Percentiles rank a stretch among this genome's conserved stretches.
Evolutionary conservation across 129 eudicot genomes (phyloP).

Genomic region (Oenanthe sinensis): DNA sequence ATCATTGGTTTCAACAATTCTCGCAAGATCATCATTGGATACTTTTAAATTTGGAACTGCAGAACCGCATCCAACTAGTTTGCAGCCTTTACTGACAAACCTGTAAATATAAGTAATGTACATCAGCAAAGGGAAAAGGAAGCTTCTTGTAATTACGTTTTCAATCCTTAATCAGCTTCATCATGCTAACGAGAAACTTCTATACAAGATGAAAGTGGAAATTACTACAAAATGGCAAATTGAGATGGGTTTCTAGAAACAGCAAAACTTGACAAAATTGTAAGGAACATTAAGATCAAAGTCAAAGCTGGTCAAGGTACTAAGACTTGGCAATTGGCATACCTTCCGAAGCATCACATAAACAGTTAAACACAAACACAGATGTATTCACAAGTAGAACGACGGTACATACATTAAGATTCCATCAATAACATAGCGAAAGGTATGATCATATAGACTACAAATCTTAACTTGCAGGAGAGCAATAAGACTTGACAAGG

Average conservation of each 20-base stretch:
- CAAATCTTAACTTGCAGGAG: neutral
- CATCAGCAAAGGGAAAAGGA: neutral
- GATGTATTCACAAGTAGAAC: neutral
- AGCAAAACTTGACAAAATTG: neutral
- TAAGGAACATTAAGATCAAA: neutral
- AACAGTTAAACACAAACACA: neutral
- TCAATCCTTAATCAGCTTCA: neutral
- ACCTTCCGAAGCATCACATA: neutral
- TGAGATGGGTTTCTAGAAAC: neutral
- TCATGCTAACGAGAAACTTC: neutral
- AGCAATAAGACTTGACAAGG: neutral
- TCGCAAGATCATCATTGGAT: constrained; percentile 79
- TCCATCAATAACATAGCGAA: neutral
- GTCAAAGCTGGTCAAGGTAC: neutral
- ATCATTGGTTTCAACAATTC: constrained; percentile 70
- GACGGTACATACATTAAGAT: neutral
- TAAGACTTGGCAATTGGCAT: neutral
- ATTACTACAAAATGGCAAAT: neutral
- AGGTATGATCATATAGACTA: neutral
- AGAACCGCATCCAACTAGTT: constrained; percentile 93
- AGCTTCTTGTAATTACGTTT: neutral
- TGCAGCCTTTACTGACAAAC: constrained; percentile 64
- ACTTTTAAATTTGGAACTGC: constrained; percentile 66
- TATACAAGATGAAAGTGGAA: neutral
- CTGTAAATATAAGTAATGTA: constrained; percentile 20